These are phyloP conservation scores for Cunninghamia lanceolata DNA, from an alignment of 75 land plant genomes.

Conservation along the genomic window DNA sequence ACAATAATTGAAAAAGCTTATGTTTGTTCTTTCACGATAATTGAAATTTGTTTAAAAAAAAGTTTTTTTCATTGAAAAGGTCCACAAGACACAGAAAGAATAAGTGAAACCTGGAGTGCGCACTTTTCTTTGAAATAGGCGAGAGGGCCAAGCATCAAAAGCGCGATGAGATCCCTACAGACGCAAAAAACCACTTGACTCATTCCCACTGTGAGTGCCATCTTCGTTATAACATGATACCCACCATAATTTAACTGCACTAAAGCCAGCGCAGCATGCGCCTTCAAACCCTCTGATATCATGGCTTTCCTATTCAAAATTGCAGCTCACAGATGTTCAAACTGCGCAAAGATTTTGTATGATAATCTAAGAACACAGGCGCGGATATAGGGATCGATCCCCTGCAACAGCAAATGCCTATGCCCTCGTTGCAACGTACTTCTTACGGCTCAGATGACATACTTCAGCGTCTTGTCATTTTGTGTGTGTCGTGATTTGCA, in stretches of 20 bases:
- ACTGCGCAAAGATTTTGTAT: neutral
- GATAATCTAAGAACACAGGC: neutral
- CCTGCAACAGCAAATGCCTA: neutral
- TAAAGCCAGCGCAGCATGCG: slow-evolving; percentile 71
- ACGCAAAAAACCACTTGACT: slow-evolving; percentile 92
- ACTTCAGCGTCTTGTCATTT: neutral
- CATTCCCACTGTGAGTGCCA: slow-evolving; percentile 78
- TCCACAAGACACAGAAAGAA: neutral
- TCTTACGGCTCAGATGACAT: neutral
- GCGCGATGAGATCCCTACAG: slow-evolving; percentile 67
- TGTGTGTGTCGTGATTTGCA: no score
- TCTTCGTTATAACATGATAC: slow-evolving; percentile 85
- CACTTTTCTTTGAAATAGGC: slow-evolving; percentile 74
- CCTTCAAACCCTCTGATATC: slow-evolving; percentile 43
- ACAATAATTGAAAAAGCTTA: neutral
- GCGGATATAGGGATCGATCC: neutral
- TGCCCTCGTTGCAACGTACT: neutral
- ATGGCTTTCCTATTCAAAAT: slow-evolving; percentile 3
- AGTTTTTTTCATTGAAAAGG: neutral
- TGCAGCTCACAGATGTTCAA: neutral
- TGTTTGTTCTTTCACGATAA: neutral
- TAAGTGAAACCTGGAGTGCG: slow-evolving; percentile 5
- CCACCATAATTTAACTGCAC: slow-evolving; percentile 81
- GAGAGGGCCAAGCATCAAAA: slow-evolving; percentile 63
- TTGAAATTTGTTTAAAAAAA: no score